These are phyloP conservation scores for Dictyostelium capitatum DNA, from an alignment of 78 protist genomes.

Conservation along the genomic window DNA sequence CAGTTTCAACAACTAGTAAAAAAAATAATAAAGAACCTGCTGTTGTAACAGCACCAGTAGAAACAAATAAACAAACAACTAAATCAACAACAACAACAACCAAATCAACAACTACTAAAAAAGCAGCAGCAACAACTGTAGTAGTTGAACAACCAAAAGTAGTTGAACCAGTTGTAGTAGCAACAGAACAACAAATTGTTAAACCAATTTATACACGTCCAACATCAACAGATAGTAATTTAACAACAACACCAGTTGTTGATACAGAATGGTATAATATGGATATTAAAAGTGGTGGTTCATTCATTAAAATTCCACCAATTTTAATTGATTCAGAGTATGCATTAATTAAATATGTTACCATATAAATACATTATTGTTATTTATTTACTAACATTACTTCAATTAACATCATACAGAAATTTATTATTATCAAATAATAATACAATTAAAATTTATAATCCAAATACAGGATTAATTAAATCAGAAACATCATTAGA, in stretches of 20 bases:
- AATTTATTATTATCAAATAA: slow-evolving; percentile 10
- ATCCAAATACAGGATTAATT: neutral
- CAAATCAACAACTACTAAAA: neutral
- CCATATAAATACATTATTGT: too few species aligned
- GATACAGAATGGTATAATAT: slow-evolving; percentile 18
- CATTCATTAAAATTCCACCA: slow-evolving; percentile 13
- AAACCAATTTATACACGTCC: slow-evolving; percentile 13
- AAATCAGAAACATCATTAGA: slow-evolving; percentile 16
- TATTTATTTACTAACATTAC: neutral
- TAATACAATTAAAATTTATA: slow-evolving; percentile 33
- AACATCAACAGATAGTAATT: neutral
- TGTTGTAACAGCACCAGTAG: neutral
- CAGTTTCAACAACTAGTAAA: neutral
- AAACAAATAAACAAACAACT: neutral
- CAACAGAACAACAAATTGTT: neutral
- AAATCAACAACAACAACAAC: neutral
- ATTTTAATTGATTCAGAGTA: slow-evolving; percentile 14
- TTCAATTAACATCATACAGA: neutral
- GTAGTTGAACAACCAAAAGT: neutral
- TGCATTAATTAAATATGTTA: too few species aligned
- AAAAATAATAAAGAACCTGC: neutral
- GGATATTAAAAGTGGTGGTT: slow-evolving; percentile 26
- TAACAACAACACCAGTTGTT: neutral
- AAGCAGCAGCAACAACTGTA: neutral
- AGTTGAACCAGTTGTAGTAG: neutral